Base-by-base conservation (phyloP, 202 grass and related monocot species). In the Setaria italica region DNA sequence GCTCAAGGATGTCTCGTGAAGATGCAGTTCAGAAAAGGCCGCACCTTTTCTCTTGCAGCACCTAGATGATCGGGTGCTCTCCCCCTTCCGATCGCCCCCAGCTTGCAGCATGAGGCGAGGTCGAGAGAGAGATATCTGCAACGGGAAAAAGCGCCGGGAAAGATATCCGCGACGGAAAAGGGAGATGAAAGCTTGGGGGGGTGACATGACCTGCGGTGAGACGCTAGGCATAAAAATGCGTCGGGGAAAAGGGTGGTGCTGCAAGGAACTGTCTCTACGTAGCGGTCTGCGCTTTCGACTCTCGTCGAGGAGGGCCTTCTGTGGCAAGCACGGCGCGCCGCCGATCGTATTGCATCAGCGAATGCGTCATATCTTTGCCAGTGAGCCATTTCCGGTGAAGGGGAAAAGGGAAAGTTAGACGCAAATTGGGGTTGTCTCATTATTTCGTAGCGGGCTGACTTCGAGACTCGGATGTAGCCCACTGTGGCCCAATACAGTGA, bases 1-100 rank as follows among this genome's bases (percentile, higher is more conserved):
- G 57, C 58, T 95, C 93, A 95, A 91, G 88, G 93, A 92, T 90
- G 84, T 95, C 93, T 84, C 90, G 90, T 95, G 93, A 95, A 41
- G 87, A 71, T 78, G 90, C 89, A 42, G 93, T 88, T 95, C 86
- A 88, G 85, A 90, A 92, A 87, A 82, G 74, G 69, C 62, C 62
- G 30, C 80, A 21, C 54, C 67, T 86, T 80, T 77, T 64, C 43
- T 67, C 76, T 47, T 13, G 54, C 63, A 82, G 65, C 72, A 43
- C 76, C 76, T 71, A 32, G 9, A 49, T 12, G 34, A 64, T 59
- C 67, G 45, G 55, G 53, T 7, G 48, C 58, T 62, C 29, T 2
- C 50, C 1, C 2, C 51, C 53, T 51, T 66, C 21, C 6, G 9
- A 53, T 42, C 49, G 20, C 9, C 47, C 29, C 15, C 47, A n/a